Evolutionary conservation across 163 green algal genomes (phyloP), one percentile per base, ranked within the genome.

Genomic region (Trebouxiophyceae sp.): DNA sequence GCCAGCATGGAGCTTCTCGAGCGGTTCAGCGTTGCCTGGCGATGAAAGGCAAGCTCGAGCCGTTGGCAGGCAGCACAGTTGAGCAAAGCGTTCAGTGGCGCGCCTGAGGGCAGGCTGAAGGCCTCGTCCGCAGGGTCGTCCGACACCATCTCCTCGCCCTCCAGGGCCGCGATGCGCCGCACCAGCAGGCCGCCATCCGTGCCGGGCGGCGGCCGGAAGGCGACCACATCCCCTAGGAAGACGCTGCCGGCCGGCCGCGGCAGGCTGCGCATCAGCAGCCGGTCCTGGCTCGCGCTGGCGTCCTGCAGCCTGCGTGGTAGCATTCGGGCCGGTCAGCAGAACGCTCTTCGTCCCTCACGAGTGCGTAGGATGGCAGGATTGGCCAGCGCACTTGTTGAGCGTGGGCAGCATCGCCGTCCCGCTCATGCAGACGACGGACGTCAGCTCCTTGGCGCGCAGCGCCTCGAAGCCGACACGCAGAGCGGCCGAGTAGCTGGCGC

Each of bases 91-190:
- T n/a, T n/a, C n/a, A n/a, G n/a, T n/a, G n/a, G n/a, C n/a, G n/a
- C n/a, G n/a, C n/a, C n/a, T n/a, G n/a, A n/a, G n/a, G n/a, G n/a
- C 2, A 85, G 58, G 6, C 32, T 57, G 56, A 82, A 81, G 23
- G 45, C 4, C 28, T 73, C 39, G 2, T 81, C 74, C 7, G 73
- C 65, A 12, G 67, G 61, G 2, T 78, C 64, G 60, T 76, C 71
- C 0, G 75, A 75, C 4, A 86, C 69, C 79, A 95, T 84, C 66
- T 91, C 78, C 12, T 87, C 72, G 0, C 81, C 85, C 32, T 89
- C 81, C 45, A 90, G 55, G 4, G 89, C 89, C 20, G 84, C 87
- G 33, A 96, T 77, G 0, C 89, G 68, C 31, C 89, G 76, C 32
- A 95, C 83, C 72, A 93, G 65, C 58, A 72, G 58, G 12, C 39